Conservation (phyloP, 768 basidiomycete species). For the Lactifluus rugatus region DNA sequence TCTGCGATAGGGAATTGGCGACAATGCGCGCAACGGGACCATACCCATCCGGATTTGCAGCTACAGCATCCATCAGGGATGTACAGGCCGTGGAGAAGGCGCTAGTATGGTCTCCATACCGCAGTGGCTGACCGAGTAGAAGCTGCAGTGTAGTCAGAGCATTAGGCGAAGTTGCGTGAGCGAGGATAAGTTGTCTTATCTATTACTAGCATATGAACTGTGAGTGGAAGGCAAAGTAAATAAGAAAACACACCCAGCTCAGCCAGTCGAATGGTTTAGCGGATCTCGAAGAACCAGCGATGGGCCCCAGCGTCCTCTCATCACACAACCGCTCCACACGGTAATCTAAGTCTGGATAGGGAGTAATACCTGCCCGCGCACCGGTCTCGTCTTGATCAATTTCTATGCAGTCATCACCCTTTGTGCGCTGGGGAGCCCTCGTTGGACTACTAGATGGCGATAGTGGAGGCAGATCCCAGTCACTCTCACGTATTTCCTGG, state of each 20-base stretch:
- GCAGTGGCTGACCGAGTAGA: constrained; percentile 8
- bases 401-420: constrained; percentile 4
- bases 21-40: constrained; percentile 3
- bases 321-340: background rate
- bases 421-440: background rate
- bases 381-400: background rate
- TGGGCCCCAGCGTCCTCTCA: background rate
- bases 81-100: constrained; percentile 11
- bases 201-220: background rate
- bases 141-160: constrained; percentile 14
- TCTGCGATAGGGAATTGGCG: constrained; percentile 9
- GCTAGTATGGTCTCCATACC: background rate
- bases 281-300: background rate
- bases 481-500: constrained; percentile 2
- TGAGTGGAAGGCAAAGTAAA: background rate
- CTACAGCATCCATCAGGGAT: constrained; percentile 11
- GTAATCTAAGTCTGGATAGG: background rate
- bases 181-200: constrained; percentile 18
- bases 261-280: constrained; percentile 12
- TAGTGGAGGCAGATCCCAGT: background rate
- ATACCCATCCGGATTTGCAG: background rate
- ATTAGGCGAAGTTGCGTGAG: constrained; percentile 5
- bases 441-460: background rate
- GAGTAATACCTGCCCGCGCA: background rate
- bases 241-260: constrained; percentile 9